Base-by-base conservation (phyloP, 164 flowering plant genomes). In the Santalum album region DNA sequence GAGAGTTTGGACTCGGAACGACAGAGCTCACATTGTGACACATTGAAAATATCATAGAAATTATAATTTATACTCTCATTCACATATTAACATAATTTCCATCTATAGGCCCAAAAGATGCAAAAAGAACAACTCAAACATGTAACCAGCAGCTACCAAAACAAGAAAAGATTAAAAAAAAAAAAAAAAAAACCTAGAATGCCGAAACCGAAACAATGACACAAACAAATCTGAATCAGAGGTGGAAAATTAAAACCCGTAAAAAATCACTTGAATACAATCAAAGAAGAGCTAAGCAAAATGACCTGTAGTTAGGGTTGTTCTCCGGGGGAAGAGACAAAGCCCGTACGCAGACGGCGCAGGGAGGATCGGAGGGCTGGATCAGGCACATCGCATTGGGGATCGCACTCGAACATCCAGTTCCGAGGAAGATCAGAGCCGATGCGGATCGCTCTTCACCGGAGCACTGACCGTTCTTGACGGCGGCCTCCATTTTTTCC, bases 361-460 rank as follows among this genome's bases (percentile, higher is more conserved):
- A 92, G 7, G 96, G 99, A 34, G 96, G 91, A 75, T 79, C 73
- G 10, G 90, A 75, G 1, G 97, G 99, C 65, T 78, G 84, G 58
- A 92, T 68, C 65, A 92, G 65, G 73, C 99, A 92, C 73, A 62
- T 59, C 1, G 75, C 77, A 42, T 83, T 82, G 6, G 98, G 96
- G 26, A 92, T 74, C 25, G 84, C 75, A 62, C 91, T 74, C 11
- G 96, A 92, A 66, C 95, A 83, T 9, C 99, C 96, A 7, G 97
- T 89, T 26, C 99, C 99, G 5, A 92, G 71, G 38, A 92, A 87
- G 21, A 92, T 72, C 67, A 92, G 57, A 6, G 89, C 71, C 58
- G 85, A 82, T 44, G 48, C 52, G 46, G 24, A 62, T 18, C 22
- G 16, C 24, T 4, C 60, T 12, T 35, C 56, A 17, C 45, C 42